phyloP scores from a whole-genome alignment of 345 rosid species.

The Stellera chamaejasme region DNA sequence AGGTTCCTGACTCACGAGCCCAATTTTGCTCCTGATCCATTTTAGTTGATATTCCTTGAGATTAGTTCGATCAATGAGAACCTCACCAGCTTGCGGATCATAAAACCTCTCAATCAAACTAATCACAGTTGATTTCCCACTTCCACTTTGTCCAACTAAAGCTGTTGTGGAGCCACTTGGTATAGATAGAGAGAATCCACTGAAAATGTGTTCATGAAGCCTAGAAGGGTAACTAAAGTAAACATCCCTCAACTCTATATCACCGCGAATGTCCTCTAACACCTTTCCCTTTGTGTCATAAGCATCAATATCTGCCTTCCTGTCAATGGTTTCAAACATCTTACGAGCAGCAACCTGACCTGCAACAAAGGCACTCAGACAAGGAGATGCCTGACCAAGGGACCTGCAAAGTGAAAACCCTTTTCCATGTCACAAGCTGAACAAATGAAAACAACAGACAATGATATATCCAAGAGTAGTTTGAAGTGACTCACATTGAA shows the following conservation, averaged over 20 bases:
- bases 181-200: conserved; percentile 56
- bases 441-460: neutral
- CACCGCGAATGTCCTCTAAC: conserved; percentile 55
- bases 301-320: conserved; percentile 64
- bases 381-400: conserved; percentile 77
- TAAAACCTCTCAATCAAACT: conserved; percentile 77
- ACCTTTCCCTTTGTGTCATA: conserved; percentile 42
- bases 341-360: conserved; percentile 74
- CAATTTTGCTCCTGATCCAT: conserved; percentile 72
- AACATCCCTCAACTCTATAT: conserved; percentile 57
- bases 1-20: conserved; percentile 85
- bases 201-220: conserved; percentile 57
- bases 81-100: conserved; percentile 63
- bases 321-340: conserved; percentile 69
- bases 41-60: conserved; percentile 61
- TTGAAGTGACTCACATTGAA: conserved; percentile 48
- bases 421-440: no score
- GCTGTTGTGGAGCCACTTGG: conserved; percentile 64
- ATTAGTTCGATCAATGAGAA: conserved; percentile 56
- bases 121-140: conserved; percentile 79
- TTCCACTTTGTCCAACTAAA: conserved; percentile 83
- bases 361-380: conserved; percentile 62
- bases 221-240: conserved; percentile 72
- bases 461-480: neutral
- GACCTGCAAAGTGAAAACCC: conserved; percentile 40